Base-by-base conservation (phyloP, 1,139 yeast species). In the Yamadazyma sp. region DNA sequence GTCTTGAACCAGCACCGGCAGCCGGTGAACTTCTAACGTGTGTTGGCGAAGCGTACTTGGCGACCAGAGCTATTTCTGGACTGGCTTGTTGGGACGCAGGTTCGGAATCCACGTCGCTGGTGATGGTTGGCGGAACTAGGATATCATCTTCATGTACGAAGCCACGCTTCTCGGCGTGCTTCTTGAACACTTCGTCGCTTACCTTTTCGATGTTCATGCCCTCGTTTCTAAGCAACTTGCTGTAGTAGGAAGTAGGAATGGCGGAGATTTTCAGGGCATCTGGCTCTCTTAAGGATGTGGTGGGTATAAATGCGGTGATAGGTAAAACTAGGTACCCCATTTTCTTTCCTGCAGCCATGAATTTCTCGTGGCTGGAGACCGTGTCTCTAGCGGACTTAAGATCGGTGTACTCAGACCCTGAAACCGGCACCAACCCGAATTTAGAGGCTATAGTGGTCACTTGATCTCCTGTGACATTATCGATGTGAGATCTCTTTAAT, bases 181-280 rank as follows among this genome's bases (percentile, higher is more conserved):
- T 59, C 48, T 61, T 65, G 42, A 79, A 63, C 4, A 60, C 64
- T 9, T 73, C 81, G 42, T 76, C 76, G 0, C 69, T 50, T 2
- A 77, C 62, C 44, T 69, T 69, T 34, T 74, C 79, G 39, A 77
- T 57, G 17, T 69, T 62, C 48, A 73, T 51, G 2, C 64, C 50
- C 42, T 73, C 78, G 36, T 65, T 64, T 40, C 66, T 69, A 15
- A 77, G 59, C 46, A 83, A 60, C 54, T 79, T 79, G 48, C 75
- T 75, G 58, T 81, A 84, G 54, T 83, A 83, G 3, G 80, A 71
- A 7, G 75, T 65, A 11, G 91, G 89, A 28, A 84, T 55, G 6
- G 82, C 80, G 40, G 81, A 81, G 27, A 82, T 82, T 48, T 77
- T 77, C 10, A 65, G 62, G n/a, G 70, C 59, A 44, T 81, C 86